Percentiles rank a stretch among this genome's conserved stretches.
Conservation (phyloP, 2,329 filamentous ascomycete species). For the Verticillium nubilum region DNA sequence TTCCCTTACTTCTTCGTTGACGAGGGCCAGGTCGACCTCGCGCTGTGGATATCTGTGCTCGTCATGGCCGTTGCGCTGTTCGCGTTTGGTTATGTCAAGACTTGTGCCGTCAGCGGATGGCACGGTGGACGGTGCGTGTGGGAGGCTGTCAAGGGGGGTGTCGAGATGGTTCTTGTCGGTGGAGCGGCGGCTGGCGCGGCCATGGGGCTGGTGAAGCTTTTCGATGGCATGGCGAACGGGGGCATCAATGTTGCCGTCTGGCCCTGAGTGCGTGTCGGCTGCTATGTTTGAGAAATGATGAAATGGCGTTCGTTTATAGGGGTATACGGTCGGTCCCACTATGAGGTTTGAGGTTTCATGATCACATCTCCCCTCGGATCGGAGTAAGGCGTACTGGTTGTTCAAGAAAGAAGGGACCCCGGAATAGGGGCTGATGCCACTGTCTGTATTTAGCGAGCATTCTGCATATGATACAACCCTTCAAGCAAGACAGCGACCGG, state of each 20-base stretch:
- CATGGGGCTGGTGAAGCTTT: constrained; percentile 28
- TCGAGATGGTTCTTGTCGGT: constrained; percentile 35
- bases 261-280: not conserved
- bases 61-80: constrained; percentile 58
- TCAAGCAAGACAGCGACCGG: not conserved
- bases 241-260: not conserved
- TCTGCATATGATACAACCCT: not conserved
- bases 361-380: not conserved
- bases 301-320: not conserved
- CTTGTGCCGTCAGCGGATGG: constrained; percentile 33
- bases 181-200: constrained; percentile 28
- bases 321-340: not conserved
- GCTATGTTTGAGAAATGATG: not conserved
- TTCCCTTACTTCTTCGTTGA: constrained; percentile 61
- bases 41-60: constrained; percentile 52
- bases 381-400: not conserved
- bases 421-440: not conserved
- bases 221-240: constrained; percentile 9
- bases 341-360: not conserved
- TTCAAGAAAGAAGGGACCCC: not conserved
- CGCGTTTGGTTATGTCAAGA: constrained; percentile 61
- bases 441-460: not conserved
- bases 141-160: constrained; percentile 20
- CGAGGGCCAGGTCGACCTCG: constrained; percentile 29
- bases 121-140: constrained; percentile 9